Base-by-base conservation (phyloP, 139 green algal genomes). In the Chlamydomonas incerta region DNA sequence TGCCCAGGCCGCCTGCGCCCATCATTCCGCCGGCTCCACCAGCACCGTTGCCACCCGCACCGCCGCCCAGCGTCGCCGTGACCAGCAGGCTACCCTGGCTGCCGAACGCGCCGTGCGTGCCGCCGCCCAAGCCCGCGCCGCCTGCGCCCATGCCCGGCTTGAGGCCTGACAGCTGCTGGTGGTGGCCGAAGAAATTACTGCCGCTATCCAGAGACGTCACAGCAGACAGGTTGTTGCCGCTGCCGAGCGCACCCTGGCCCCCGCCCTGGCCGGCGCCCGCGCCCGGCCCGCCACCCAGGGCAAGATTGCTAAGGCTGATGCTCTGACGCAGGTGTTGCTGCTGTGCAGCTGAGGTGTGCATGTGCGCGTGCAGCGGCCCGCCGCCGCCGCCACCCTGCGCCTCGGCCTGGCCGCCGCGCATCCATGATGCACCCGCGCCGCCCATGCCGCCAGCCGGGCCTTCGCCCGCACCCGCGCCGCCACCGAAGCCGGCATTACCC, bases 231-330 rank as follows among this genome's bases (percentile, higher is more conserved):
- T 34, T 57, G 29, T 3, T 41, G 9, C 28, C 41, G 70, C 68
- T 21, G 34, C 11, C 35, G 0, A 74, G 35, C 20, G 14, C 68
- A 35, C 9, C 33, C 23, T 62, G 35, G 31, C 63, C 62, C 20
- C 11, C 68, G 58, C 9, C 33, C 23, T 62, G 35, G 31, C 63
- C 62, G 11, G 17, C 29, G 20, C 35, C 63, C 0, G n/a, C 33
- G 79, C 79, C 66, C 47, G 28, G 65, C 11, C 41, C 63, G 41
- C 41, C 46, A 17, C 63, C 77, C 10, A 74, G 20, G 9, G 50
- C 65, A 23, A 85, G 34, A n/a, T 85, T 85, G 67, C 20, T 75
- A 9, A 85, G 67, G 46, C 79, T 75, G 47, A 85, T 75, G 63
- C 79, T 85, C 33, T 68, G 65, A 0, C 79, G 66, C 47, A 85